phyloP scores from a whole-genome alignment of 192 early-diverging fungal species.

The Dimargaris verticillata region DNA sequence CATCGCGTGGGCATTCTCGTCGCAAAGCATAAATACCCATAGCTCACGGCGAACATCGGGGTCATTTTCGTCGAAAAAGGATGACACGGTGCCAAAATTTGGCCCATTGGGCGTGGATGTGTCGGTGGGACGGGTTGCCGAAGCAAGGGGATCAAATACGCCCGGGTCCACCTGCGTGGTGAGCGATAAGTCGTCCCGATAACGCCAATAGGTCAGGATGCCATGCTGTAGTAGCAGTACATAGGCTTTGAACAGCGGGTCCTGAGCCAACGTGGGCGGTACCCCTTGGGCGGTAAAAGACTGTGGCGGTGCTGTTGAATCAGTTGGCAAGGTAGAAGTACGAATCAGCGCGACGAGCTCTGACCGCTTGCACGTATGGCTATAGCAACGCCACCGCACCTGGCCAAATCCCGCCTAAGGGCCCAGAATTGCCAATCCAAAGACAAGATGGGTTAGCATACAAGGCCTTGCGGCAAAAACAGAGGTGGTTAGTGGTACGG shows the following conservation, averaged over 20 bases:
- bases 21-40: background rate
- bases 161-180: background rate
- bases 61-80: background rate
- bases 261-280: background rate
- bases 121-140: too few relatives aligned
- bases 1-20: background rate
- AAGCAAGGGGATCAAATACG: too few relatives aligned
- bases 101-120: background rate
- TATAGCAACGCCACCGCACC: conserved; percentile 12
- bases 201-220: conserved; percentile 7
- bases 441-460: too few relatives aligned
- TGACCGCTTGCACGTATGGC: conserved; percentile 10
- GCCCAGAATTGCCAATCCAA: background rate
- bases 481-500: too few relatives aligned
- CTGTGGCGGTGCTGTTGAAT: background rate
- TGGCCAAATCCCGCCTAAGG: conserved; percentile 10
- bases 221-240: background rate
- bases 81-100: background rate
- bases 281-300: background rate
- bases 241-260: conserved; percentile 5
- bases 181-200: background rate
- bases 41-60: conserved; percentile 8
- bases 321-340: background rate
- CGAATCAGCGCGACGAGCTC: background rate
- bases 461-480: too few relatives aligned